phyloP scores from a whole-genome alignment of 2,329 filamentous ascomycete species.

The Beauveria medogensis region DNA sequence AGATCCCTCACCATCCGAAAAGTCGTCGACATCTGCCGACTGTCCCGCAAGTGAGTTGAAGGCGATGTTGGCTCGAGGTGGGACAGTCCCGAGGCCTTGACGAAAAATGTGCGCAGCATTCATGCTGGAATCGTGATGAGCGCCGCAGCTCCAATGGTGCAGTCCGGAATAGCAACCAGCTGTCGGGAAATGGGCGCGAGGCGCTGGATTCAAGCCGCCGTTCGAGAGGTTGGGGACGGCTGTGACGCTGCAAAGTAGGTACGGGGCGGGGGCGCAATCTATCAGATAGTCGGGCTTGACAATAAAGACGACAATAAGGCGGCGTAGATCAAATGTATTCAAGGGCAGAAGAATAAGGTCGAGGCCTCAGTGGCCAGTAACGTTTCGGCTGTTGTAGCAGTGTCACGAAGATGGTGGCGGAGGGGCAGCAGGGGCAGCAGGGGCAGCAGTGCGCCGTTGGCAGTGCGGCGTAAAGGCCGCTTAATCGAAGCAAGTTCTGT shows the following conservation, averaged over 20 bases:
- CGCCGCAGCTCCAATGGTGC: not conserved
- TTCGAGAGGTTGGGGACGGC: too few relatives aligned
- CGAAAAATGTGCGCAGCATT: constrained; percentile 52
- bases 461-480: not conserved
- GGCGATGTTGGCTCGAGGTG: constrained; percentile 28
- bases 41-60: constrained; percentile 24
- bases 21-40: constrained; percentile 29
- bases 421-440: not conserved
- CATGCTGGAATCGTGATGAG: constrained; percentile 31
- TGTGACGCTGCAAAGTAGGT: not conserved
- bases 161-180: not conserved
- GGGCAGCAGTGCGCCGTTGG: not conserved
- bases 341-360: not conserved
- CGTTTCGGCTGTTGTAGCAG: not conserved
- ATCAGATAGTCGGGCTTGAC: not conserved
- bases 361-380: not conserved
- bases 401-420: not conserved
- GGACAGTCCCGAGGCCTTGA: constrained; percentile 43
- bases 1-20: constrained; percentile 41
- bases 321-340: not conserved
- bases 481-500: not conserved
- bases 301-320: too few relatives aligned
- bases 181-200: not conserved
- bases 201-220: not conserved
- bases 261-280: not conserved